Conservation (phyloP, 1,284 basidiomycete species). For the Exsudoporus floridanus region DNA sequence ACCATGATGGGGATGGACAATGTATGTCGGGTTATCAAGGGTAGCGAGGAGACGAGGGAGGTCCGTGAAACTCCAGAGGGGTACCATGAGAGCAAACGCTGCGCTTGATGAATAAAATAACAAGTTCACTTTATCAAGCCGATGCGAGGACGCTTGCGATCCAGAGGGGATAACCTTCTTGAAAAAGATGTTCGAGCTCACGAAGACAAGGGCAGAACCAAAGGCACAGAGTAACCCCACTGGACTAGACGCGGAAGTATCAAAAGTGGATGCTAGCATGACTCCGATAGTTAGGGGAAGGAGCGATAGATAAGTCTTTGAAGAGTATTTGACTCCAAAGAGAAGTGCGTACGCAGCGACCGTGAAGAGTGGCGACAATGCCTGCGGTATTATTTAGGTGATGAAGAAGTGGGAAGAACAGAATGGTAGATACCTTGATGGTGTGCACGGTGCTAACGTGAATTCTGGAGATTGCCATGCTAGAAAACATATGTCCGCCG, state of each 20-base stretch:
- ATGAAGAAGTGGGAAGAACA: not conserved
- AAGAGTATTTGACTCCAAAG: slow-evolving; percentile 91
- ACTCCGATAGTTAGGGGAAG: slow-evolving; percentile 93
- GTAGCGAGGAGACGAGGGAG: slow-evolving; percentile 61
- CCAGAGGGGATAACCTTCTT: slow-evolving; percentile 94
- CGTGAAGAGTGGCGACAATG: slow-evolving; percentile 94
- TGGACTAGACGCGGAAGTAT: slow-evolving; percentile 82
- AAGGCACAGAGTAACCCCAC: slow-evolving; percentile 88
- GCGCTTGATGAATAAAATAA: slow-evolving; percentile 93
- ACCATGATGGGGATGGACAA: slow-evolving; percentile 51
- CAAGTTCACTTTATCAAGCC: slow-evolving; percentile 96
- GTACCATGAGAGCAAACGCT: slow-evolving; percentile 93
- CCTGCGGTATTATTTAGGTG: slow-evolving; percentile 49
- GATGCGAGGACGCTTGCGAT: slow-evolving; percentile 54
- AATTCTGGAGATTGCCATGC: slow-evolving; percentile 93
- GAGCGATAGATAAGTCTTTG: slow-evolving; percentile 91
- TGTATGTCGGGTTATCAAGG: slow-evolving; percentile 40
- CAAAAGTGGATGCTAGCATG: slow-evolving; percentile 96
- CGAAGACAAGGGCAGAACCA: slow-evolving; percentile 93
- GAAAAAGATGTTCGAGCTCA: slow-evolving; percentile 98
- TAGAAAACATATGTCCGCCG: slow-evolving; percentile 96
- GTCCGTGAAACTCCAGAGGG: slow-evolving; percentile 89
- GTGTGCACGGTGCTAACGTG: slow-evolving; percentile 98
- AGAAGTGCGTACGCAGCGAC: slow-evolving; percentile 91
- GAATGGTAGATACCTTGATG: slow-evolving; percentile 75